phyloP scores from a whole-genome alignment of 164 flowering plant species.

The Hamamelis virginiana region DNA sequence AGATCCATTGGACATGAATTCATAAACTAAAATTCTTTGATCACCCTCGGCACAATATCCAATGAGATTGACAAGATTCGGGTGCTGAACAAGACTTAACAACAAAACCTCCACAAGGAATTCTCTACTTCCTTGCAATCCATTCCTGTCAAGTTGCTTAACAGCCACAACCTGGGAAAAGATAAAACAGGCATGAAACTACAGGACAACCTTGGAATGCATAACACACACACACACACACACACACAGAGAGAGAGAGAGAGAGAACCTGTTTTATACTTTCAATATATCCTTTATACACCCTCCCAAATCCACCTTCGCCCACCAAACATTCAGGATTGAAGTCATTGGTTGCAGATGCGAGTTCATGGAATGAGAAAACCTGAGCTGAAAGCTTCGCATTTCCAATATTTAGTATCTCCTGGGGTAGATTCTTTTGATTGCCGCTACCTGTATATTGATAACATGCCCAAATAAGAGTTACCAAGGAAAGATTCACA shows the following conservation, averaged over 20 bases:
- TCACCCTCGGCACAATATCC: conserved; percentile 47
- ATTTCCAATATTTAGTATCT: conserved; percentile 18
- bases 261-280: conserved; percentile 19
- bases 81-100: conserved; percentile 38
- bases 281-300: conserved; percentile 38
- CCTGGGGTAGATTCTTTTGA: conserved; percentile 21
- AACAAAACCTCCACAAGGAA: conserved; percentile 40
- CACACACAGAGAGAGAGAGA: not conserved
- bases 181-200: not conserved
- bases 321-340: conserved; percentile 29
- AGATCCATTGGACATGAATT: conserved; percentile 43
- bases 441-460: conserved; percentile 20
- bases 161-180: conserved; percentile 44
- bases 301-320: conserved; percentile 53
- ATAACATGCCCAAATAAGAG: not conserved
- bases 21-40: conserved; percentile 41
- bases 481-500: no score
- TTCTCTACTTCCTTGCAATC: conserved; percentile 43
- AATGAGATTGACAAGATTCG: conserved; percentile 37
- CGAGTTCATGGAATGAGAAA: conserved; percentile 33
- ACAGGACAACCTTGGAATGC: not conserved
- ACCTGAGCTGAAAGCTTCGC: conserved; percentile 17
- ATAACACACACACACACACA: not conserved
- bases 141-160: conserved; percentile 45
- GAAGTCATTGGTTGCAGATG: conserved; percentile 37